Evolutionary conservation across 257 asterid species (phyloP), one percentile per base, ranked within the genome.

Genomic region (Solanum phureja): DNA sequence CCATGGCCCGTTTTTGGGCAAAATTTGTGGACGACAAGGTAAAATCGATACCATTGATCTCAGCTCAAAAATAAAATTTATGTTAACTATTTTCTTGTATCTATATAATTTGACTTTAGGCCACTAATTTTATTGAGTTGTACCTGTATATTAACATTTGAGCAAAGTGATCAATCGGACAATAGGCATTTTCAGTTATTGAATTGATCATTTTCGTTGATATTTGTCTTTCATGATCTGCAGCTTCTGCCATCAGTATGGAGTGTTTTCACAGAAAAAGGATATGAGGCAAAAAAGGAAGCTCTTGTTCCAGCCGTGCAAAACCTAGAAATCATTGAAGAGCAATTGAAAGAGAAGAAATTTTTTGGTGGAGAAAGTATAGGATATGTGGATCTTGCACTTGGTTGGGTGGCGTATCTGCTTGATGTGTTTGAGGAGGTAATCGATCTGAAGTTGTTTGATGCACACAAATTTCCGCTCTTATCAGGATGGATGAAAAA

Each of bases 11-110:
- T 16, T 94, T 94, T 40, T 94, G 98, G 98, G 97, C 96, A 0
- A 93, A 94, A 58, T 94, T 94, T 35, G 94, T 93, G 74, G 98
- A 94, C 4, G 96, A 94, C 7, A 93, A 92, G 95, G 98, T 93
- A 92, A 38, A 19, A 14, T 37, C 40, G 40, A 40, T 7, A 83
- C 14, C n/a, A 21, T 10, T 83, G 56, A 83, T 24, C 10, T 24
- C 14, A 77, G 3, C 7, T 56, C 4, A 83, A 1, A 3, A 52
- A 2, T 52, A 1, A 0, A 52, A 52, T 52, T 16, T 16, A 0
- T 52, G 62, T 52, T 37, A 33, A 72, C 44, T 31, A 72, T 33
- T 21, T 33, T 33, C 38, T 1, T 71, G 6, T 16, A 31, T 42
- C 7, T 58, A 58, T 18, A 58, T 18, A 18, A 58, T 58, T 58